Base-by-base conservation (phyloP, 129 eudicot genomes). In the Flaveria linearis region DNA sequence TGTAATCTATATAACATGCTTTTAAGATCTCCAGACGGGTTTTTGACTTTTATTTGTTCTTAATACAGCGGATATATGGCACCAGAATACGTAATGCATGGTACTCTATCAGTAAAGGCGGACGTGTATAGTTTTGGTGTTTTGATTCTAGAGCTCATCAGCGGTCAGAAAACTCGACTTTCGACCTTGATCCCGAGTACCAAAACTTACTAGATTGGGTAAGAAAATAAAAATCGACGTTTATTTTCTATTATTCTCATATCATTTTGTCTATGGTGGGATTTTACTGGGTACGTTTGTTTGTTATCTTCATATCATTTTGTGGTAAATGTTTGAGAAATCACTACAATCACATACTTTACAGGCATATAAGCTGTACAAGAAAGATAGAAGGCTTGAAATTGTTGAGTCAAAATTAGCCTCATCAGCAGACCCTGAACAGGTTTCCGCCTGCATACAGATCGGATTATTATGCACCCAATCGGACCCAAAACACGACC, bases 401-500 rank as follows among this genome's bases (percentile, higher is more conserved):
- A 77, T 90, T 55, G 18, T 88, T 78, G 98, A 88, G 70, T 89
- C 96, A 11, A 33, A 76, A 62, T 22, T 93, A 83, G 83, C 68
- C 7, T 70, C 89, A 25, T 81, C 89, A 52, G 91, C 84, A 2
- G 87, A 65, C 72, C 85, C 49, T 7, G 89, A 90, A 18, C 90
- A 90, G 79, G 83, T 90, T 57, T 78, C 80, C 10, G 36, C 85
- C 25, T 86, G 86, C 49, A 63, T 88, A 45, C 83, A 88, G 22
- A 80, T 93, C 4, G 98, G 90, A n/a, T 69, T 93, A 65, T 78
- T 93, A 20, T 93, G 98, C 77, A 80, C 85, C 77, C 97, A 93
- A 49, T 83, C 90, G 0, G 96, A 93, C 33, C 95, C 98, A 4
- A 74, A 68, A 51, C 65, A 69, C 90, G 98, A 20, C 97, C 98